Evolutionary conservation across 169 alveolate species (phyloP), one percentile per base, ranked within the genome.

Genomic region (Babesia bovis): DNA sequence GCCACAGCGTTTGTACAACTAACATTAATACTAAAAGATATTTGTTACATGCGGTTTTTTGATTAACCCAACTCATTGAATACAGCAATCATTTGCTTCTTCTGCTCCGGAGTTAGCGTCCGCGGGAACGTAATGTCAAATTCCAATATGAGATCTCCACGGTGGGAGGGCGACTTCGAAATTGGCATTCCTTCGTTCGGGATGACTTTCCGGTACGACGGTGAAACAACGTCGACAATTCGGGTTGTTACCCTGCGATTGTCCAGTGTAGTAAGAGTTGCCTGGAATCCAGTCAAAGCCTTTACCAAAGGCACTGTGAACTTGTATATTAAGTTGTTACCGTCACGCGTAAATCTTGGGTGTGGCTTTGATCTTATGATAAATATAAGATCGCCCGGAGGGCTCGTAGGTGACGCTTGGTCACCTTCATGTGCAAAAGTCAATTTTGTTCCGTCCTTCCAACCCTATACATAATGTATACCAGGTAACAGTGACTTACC

Each of bases 371-470:
- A 71, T 56, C 87, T 75, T 28, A 91, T 87, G 28, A 86, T 85
- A 52, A 91, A 91, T 17, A 91, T 90, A 28, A 91, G 81, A 66
- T 91, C 95, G 4, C 95, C 95, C 21, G 95, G 95, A 4, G 90
- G 78, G 7, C 90, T 49, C 72, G 79, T 78, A 19, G 95, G 95
- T 5, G 94, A 63, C 25, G 85, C 81, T 58, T 91, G 95, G 65
- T 91, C 95, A 5, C 95, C 95, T 75, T 91, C 95, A 25, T 94
- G 92, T 10, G 92, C 68, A 58, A 89, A 91, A 15, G 95, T 91
- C 30, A 91, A 69, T 73, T 87, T 91, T 3, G 95, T 91, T 5
- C 95, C 95, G 73, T 91, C 95, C 68, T 91, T 91, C 95, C 95
- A 91, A 9, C 95, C 93, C 87, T 81, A 44, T 6, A 47, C 33